Evolutionary conservation across 106 monocot species (phyloP).

Genomic region (Ottelia alismoides): DNA sequence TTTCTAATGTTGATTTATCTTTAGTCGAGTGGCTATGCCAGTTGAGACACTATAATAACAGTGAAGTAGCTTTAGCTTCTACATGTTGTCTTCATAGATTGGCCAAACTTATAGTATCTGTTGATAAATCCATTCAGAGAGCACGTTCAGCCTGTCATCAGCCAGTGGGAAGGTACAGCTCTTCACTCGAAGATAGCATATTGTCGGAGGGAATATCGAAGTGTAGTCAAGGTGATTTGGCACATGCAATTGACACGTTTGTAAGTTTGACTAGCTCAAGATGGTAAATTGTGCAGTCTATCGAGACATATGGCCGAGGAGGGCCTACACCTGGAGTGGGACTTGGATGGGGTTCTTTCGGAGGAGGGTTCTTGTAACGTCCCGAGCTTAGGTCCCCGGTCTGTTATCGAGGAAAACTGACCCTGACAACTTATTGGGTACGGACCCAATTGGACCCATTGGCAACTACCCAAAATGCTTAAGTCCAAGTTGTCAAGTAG

Average conservation of each 20-base stretch:
- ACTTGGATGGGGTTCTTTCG: constrained; percentile 72
- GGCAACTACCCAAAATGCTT: no score
- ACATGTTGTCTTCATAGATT: constrained; percentile 66
- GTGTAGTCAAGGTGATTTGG: constrained; percentile 36
- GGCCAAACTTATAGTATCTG: constrained; percentile 25
- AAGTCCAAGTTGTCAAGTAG: no score
- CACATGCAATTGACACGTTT: constrained; percentile 16
- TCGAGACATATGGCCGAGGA: constrained; percentile 78
- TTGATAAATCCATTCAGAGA: constrained; percentile 46
- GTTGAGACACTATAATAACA: constrained; percentile 27
- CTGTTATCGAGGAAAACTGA: no score
- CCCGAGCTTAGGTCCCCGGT: constrained; percentile 44
- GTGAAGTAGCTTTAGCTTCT: constrained; percentile 47
- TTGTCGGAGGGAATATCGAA: constrained; percentile 59
- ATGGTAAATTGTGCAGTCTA: constrained; percentile 34
- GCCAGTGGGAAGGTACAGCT: constrained; percentile 1
- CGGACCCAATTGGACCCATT: no score
- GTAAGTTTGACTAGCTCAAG: constrained; percentile 20
- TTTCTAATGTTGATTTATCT: constrained; percentile 19
- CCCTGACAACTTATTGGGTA: no score
- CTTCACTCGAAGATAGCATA: constrained; percentile 32
- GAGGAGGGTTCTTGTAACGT: constrained; percentile 81
- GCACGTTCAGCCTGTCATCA: constrained; percentile 34
- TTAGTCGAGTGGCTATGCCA: constrained; percentile 34
- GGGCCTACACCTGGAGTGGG: constrained; percentile 94